Base-by-base conservation (phyloP, 345 rosid species). In the Ceriops decandra region DNA sequence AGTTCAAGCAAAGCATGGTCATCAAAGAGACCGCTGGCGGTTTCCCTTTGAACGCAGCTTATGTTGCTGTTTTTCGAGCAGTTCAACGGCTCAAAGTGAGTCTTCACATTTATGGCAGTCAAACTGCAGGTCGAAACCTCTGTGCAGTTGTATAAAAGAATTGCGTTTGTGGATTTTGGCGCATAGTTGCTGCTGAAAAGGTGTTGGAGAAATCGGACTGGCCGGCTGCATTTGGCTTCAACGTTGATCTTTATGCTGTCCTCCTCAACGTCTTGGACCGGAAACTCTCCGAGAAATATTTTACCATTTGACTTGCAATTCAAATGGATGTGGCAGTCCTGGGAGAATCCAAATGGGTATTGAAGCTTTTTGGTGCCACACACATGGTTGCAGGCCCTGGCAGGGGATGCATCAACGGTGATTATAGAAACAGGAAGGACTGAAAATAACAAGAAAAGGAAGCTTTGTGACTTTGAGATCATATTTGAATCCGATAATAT, bases 301-400 rank as follows among this genome's bases (percentile, higher is more conserved):
- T 60, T 31, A 30, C 78, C 81, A 1, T 52, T 22, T 6, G 62
- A 0, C 46, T 80, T 72, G 74, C 95, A 91, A 38, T 72, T 79
- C 35, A 88, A 79, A 32, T 11, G 85, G 74, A 92, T 88, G 3
- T 70, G 79, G 70, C 82, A 86, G 7, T 66, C 81, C 0, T 77
- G 15, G 21, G 92, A 78, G 79, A 85, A 85, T 11, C 98, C 96
- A 38, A 92, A 89, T 2, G 98, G 98, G 54, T 80, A 88, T 0
- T 51, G 60, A 0, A 83, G 71, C 0, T 1, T 27, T 52, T 52
- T 53, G 67, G 13, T 2, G n/a, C 80, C 72, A 36, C 98, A 88
- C 10, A 79, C 68, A 28, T 33, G 71, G 70, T 73, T 57, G 80
- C 88, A 84, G 2, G 52, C 57, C 5, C 17, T 13, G 49, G 49